Percentiles rank a stretch among this genome's conserved stretches.
These are phyloP conservation scores for Pneumocystis murina DNA, from an alignment of 1,139 yeast genomes.

Conservation along the genomic window DNA sequence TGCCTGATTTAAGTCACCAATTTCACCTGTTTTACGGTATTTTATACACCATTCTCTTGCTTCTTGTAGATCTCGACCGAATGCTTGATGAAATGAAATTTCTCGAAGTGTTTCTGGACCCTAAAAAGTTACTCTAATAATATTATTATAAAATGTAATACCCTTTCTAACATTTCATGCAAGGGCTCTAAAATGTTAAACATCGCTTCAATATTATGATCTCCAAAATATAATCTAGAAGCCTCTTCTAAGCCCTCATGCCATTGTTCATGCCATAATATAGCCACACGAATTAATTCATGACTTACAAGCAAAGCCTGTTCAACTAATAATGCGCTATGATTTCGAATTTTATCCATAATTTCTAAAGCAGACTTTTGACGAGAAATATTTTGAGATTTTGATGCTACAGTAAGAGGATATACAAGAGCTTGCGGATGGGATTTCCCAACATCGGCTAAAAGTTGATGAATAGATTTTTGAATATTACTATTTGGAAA, in stretches of 20 bases:
- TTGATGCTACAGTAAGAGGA: conserved; percentile 90
- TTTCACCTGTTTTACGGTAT: conserved; percentile 70
- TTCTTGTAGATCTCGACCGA: conserved; percentile 82
- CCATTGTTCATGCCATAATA: conserved; percentile 97
- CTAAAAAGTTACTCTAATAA: conserved; percentile 4
- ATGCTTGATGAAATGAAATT: conserved; percentile 81
- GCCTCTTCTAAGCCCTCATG: conserved; percentile 97
- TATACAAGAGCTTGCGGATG: conserved; percentile 96
- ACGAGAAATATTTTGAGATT: conserved; percentile 78
- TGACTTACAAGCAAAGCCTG: conserved; percentile 91
- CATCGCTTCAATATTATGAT: conserved; percentile 89
- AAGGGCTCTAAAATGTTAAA: conserved; percentile 79
- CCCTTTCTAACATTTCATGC: conserved; percentile 57
- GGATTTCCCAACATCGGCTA: conserved; percentile 80
- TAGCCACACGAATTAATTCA: conserved; percentile 87
- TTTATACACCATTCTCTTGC: conserved; percentile 90
- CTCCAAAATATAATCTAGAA: conserved; percentile 82
- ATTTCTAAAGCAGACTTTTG: conserved; percentile 85
- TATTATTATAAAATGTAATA: not conserved
- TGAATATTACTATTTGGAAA: conserved; percentile 84
- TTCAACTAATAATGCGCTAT: conserved; percentile 69
- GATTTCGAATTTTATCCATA: conserved; percentile 81
- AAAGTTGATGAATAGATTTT: conserved; percentile 57
- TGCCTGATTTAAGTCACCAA: conserved; percentile 82
- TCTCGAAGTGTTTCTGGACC: conserved; percentile 93